Base-by-base conservation (phyloP, 257 asterid genomes). In the Fraxinus anomala region DNA sequence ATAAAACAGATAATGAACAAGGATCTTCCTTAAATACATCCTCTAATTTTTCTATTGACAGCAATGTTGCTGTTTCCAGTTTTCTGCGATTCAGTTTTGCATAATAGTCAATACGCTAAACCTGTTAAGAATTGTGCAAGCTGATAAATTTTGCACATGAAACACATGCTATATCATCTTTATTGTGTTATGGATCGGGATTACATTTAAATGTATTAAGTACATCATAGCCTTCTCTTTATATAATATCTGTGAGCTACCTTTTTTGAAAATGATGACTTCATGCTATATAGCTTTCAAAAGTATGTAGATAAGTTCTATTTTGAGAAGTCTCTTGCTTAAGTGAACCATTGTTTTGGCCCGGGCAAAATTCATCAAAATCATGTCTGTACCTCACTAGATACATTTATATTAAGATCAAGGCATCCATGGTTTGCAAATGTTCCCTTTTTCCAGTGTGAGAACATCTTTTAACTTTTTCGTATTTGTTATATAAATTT, bases 261-360 rank as follows among this genome's bases (percentile, higher is more conserved):
- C 26, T 7, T n/a, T 5, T 56, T 0, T 19, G 66, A 47, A 14
- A 4, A 14, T 66, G 37, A 33, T 71, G 70, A 80, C 76, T 70
- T 39, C 47, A 17, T 26, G 44, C 51, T 31, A 13, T 76, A 70
- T 49, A 34, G 80, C 36, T 67, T 36, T 77, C 74, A 47, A 51
- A 63, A 14, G 23, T 69, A 16, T 4, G 17, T 56, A 37, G 63
- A 68, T 68, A 74, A 74, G 61, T 28, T 17, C 30, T 63, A 56
- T 42, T 69, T 79, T 16, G 44, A 54, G n/a, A 13, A 37, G 30
- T 30, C 65, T 6, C 31, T 72, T 42, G 56, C 36, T 65, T 2
- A 30, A 19, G 36, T 2, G n/a, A 70, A 39, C 44, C 23, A 37
- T 33, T 30, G 21, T 68, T 17, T 39, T 51, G 33, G n/a, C 73